Evolutionary conservation across 2,329 filamentous ascomycete genomes (phyloP).

Genomic region (Colletotrichum magnum): DNA sequence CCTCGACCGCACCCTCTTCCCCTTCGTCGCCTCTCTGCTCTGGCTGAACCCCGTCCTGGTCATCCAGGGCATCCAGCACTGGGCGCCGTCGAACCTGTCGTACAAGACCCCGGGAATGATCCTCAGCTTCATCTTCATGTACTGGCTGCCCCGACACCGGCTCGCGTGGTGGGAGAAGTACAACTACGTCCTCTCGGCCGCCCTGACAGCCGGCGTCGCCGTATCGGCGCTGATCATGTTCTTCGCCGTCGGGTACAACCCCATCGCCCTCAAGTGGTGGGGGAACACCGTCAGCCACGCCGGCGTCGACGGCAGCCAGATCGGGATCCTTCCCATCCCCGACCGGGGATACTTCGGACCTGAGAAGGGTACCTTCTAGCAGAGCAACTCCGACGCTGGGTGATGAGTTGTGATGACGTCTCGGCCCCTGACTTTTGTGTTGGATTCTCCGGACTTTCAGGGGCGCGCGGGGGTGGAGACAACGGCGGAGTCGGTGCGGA

Average conservation of each 20-base stretch:
- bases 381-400: too few relatives aligned
- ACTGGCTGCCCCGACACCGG: conserved; percentile 54
- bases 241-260: conserved; percentile 58
- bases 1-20: conserved; percentile 55
- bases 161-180: conserved; percentile 63
- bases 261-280: conserved; percentile 58
- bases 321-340: conserved; percentile 44
- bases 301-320: conserved; percentile 44
- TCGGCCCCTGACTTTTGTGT: too few relatives aligned
- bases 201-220: conserved; percentile 58
- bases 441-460: neutral
- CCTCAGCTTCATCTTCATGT: conserved; percentile 59
- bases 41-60: conserved; percentile 59
- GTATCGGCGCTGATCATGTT: conserved; percentile 59
- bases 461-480: neutral
- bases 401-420: too few relatives aligned
- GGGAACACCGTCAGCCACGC: conserved; percentile 52
- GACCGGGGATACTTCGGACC: conserved; percentile 47
- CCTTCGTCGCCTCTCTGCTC: conserved; percentile 53
- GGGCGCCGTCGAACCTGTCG: conserved; percentile 58
- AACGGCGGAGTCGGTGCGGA: neutral
- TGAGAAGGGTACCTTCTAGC: conserved; percentile 43
- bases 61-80: conserved; percentile 59
- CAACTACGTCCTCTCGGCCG: conserved; percentile 61
- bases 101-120: conserved; percentile 60